These are phyloP conservation scores for Ophiostoma australiae DNA, from an alignment of 2,329 filamentous ascomycete genomes.

Conservation along the genomic window DNA sequence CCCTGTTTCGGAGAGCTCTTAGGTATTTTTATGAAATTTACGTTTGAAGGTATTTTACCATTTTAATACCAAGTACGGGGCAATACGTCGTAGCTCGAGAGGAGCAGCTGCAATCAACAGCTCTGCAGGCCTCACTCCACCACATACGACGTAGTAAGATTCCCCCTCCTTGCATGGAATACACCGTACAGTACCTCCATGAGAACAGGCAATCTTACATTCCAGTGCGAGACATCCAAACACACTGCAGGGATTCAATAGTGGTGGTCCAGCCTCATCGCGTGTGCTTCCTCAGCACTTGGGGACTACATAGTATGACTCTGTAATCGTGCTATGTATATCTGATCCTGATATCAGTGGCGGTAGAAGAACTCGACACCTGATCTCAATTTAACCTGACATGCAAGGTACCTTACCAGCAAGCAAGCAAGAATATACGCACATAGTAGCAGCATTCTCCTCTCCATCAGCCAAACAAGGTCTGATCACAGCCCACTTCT, in stretches of 20 bases:
- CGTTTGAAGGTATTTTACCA: too few species aligned
- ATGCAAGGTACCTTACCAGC: background rate
- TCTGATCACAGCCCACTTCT: slow-evolving; percentile 5
- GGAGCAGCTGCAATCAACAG: background rate
- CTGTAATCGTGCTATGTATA: background rate
- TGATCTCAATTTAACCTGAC: background rate
- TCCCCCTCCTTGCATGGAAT: background rate
- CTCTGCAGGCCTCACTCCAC: background rate
- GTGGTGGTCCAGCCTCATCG: background rate
- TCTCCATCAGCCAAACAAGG: background rate
- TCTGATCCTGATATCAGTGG: background rate
- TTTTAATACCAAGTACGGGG: background rate
- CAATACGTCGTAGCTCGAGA: background rate
- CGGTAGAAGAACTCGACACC: background rate
- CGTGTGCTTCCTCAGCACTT: background rate
- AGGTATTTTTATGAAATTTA: background rate
- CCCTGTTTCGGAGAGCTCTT: slow-evolving; percentile 16
- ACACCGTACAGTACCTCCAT: background rate
- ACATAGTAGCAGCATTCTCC: background rate
- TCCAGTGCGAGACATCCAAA: slow-evolving; percentile 21
- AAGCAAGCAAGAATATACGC: background rate
- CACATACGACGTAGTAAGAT: background rate
- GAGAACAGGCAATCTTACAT: slow-evolving; percentile 16
- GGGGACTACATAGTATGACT: background rate
- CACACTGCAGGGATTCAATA: slow-evolving; percentile 15